A percentile compares a stretch with the other conserved stretches of the same genome.
Evolutionary conservation across 2,329 filamentous ascomycete genomes (phyloP).

Genomic region (Fusarium sp.): DNA sequence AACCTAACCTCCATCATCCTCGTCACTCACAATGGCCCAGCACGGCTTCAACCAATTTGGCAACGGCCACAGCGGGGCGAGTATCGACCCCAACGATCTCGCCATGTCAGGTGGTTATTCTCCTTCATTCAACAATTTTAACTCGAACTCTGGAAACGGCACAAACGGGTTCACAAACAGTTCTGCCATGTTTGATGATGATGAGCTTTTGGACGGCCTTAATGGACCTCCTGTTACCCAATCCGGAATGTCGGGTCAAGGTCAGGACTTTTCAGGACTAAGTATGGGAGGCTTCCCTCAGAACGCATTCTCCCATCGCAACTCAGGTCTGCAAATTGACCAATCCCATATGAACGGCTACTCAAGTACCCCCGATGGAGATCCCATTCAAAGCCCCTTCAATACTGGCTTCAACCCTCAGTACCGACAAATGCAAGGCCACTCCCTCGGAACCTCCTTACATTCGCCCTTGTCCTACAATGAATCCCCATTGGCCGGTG

Average conservation of each 20-base stretch:
- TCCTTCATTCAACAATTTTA: constrained; percentile 69
- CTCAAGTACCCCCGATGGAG: constrained; percentile 91
- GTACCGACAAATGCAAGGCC: constrained; percentile 76
- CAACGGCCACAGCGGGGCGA: constrained; percentile 65
- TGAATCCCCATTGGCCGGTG: constrained; percentile 57
- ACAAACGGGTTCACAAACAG: constrained; percentile 81
- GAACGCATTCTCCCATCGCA: constrained; percentile 70
- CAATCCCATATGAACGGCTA: constrained; percentile 81
- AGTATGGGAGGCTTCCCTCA: constrained; percentile 68
- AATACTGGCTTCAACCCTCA: constrained; percentile 83
- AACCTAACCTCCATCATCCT: constrained; percentile 26
- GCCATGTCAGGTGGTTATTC: constrained; percentile 74
- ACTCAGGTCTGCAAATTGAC: constrained; percentile 55
- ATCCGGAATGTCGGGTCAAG: constrained; percentile 63
- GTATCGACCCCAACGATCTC: constrained; percentile 88
- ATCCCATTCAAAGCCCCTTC: constrained; percentile 92
- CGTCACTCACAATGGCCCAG: constrained; percentile 61
- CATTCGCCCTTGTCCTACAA: constrained; percentile 58
- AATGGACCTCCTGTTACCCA: constrained; percentile 67
- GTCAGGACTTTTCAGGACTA: constrained; percentile 69
- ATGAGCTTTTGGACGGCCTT: constrained; percentile 85
- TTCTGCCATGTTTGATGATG: constrained; percentile 84
- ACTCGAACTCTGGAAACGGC: constrained; percentile 69
- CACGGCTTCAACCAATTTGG: constrained; percentile 69
- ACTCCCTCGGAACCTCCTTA: constrained; percentile 66